These are phyloP conservation scores for Niveomyces coronatus DNA, from an alignment of 2,329 filamentous ascomycete genomes.

Conservation along the genomic window DNA sequence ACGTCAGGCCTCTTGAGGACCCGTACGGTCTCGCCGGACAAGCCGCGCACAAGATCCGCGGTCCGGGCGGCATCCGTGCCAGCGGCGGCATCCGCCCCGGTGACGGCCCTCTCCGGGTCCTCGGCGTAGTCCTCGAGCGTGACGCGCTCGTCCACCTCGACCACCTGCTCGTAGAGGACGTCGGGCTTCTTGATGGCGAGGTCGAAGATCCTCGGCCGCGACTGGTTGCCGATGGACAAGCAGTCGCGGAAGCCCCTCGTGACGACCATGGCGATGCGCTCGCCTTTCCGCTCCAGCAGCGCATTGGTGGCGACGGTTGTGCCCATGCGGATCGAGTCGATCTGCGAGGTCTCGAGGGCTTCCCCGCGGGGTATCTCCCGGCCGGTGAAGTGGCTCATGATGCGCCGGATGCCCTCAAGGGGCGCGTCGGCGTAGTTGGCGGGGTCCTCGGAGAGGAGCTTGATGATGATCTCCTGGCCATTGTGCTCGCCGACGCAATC, in stretches of 20 bases:
- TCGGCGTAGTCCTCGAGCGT: slow-evolving; percentile 89
- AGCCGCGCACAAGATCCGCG: slow-evolving; percentile 54
- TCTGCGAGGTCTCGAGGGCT: slow-evolving; percentile 68
- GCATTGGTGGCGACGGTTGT: slow-evolving; percentile 94
- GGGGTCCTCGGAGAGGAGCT: slow-evolving; percentile 83
- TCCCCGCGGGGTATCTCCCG: slow-evolving; percentile 71
- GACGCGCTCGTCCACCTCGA: slow-evolving; percentile 87
- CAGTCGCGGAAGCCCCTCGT: slow-evolving; percentile 85
- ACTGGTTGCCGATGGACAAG: slow-evolving; percentile 82
- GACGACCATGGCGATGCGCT: slow-evolving; percentile 77
- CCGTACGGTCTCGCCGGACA: slow-evolving; percentile 60
- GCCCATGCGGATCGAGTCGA: slow-evolving; percentile 91
- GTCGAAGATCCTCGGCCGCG: slow-evolving; percentile 82
- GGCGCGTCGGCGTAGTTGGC: slow-evolving; percentile 86
- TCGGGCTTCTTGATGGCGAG: slow-evolving; percentile 79
- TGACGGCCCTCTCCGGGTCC: slow-evolving; percentile 56
- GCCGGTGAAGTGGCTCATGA: slow-evolving; percentile 67
- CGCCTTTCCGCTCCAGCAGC: slow-evolving; percentile 79
- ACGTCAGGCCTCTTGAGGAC: slow-evolving; percentile 52
- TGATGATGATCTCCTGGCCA: slow-evolving; percentile 73
- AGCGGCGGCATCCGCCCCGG: slow-evolving; percentile 42
- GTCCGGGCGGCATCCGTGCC: slow-evolving; percentile 36
- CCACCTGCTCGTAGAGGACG: slow-evolving; percentile 70
- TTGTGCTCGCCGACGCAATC: slow-evolving; percentile 80
- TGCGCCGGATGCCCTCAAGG: slow-evolving; percentile 78